Evolutionary conservation across 352 stramenopile species (phyloP), one percentile per base, ranked within the genome.

Genomic region (Phytophthora cryptogea): DNA sequence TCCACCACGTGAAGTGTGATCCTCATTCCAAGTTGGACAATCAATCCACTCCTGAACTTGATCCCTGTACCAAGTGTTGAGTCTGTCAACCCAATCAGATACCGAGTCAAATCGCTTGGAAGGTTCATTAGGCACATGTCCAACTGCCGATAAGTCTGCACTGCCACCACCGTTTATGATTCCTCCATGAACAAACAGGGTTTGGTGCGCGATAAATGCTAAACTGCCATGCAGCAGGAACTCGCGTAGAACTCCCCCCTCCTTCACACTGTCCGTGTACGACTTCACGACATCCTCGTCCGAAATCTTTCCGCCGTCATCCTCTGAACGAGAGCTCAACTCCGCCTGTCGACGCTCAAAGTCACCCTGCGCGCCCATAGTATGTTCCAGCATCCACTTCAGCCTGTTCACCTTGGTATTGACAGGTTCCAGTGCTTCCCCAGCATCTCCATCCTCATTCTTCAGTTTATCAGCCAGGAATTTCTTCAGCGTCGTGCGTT

Each of bases 131-230:
- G 92, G 92, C 14, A 98, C 80, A 49, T 72, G 80, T 16, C 91
- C 86, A 36, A 97, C 74, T 5, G 81, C 79, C 23, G 73, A 74
- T 5, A 63, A 58, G 47, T 79, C 67, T 14, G 72, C 58, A 3
- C 60, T 40, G 16, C 79, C 63, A 17, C 70, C 64, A 10, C 54
- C 63, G 17, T 66, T 80, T 32, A 95, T 82, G 52, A 98, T 84
- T 1, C 91, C 93, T 30, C 93, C 93, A 52, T 98, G 93, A 37
- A 97, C 86, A 80, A 97, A 97, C n/a, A 98, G 74, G 51, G 91
- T 97, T 48, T 89, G 76, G 39, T 93, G 82, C 4, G 82, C 56
- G 35, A 94, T 67, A 44, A 86, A 92, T 32, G 85, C 91, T 14
- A 98, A 78, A 23, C 74, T 73, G 8, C 89, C 88, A 17, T 83